These are phyloP conservation scores for Pythium myriotylum DNA, from an alignment of 352 stramenopile species.

Conservation along the genomic window DNA sequence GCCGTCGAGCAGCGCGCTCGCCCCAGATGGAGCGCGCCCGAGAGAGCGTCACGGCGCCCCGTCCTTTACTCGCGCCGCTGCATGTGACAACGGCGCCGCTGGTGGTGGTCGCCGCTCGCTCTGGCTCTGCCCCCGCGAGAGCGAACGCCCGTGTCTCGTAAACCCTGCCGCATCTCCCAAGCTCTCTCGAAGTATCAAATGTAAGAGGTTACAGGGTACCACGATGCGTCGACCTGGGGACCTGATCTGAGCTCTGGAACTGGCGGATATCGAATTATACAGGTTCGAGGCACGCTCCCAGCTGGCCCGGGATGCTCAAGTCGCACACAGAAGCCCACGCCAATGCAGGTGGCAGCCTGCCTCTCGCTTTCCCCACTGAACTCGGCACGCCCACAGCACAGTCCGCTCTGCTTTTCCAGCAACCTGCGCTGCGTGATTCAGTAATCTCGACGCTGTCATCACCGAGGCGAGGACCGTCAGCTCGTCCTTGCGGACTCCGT, in stretches of 20 bases:
- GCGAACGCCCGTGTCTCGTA: conserved; percentile 15
- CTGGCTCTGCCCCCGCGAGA: not conserved
- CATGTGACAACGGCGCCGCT: conserved; percentile 9
- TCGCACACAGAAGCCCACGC: not conserved
- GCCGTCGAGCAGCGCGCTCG: too few species aligned
- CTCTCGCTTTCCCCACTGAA: not conserved
- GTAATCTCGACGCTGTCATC: not conserved
- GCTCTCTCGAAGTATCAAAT: not conserved
- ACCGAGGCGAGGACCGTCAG: not conserved
- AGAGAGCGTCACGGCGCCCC: too few species aligned
- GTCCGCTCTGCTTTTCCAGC: not conserved
- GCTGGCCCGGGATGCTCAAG: conserved; percentile 4
- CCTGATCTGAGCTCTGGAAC: not conserved
- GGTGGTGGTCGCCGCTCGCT: not conserved
- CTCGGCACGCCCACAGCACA: not conserved
- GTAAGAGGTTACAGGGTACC: too few species aligned
- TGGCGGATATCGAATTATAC: not conserved
- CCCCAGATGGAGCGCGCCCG: too few species aligned
- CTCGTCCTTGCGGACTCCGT: not conserved
- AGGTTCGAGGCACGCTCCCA: conserved; percentile 13
- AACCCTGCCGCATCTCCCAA: not conserved
- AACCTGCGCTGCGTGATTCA: not conserved
- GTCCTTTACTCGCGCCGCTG: not conserved
- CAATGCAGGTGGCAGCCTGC: not conserved
- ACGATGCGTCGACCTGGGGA: too few species aligned